Conservation (phyloP, 257 asterid species). For the Verbascum thapsus region DNA sequence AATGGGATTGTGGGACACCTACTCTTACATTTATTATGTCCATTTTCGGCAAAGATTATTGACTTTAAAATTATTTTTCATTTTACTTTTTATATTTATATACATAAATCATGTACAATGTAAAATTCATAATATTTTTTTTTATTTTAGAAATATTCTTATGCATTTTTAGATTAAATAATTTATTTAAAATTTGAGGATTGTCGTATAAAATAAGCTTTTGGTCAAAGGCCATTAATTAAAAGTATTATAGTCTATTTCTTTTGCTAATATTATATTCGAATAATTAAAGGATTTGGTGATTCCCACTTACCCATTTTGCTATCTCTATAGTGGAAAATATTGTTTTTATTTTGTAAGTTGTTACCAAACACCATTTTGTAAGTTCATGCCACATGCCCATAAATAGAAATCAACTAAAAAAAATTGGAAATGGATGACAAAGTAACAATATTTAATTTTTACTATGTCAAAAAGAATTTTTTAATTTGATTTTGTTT, state of each 20-base stretch:
- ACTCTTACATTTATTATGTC: conserved; percentile 22
- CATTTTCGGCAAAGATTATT: too few species aligned
- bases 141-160: too few species aligned
- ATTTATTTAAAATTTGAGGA: too few species aligned
- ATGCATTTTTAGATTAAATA: too few species aligned
- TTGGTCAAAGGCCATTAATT: conserved; percentile 36
- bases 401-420: not conserved
- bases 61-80: too few species aligned
- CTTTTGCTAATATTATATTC: not conserved
- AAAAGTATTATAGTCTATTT: too few species aligned
- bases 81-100: too few species aligned
- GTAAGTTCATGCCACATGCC: conserved; percentile 6
- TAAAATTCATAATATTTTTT: too few species aligned
- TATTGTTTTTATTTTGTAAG: not conserved
- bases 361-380: conserved; percentile 15
- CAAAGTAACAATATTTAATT: not conserved
- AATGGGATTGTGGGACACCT: conserved; percentile 38
- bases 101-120: too few species aligned
- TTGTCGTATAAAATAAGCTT: not conserved
- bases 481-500: not conserved
- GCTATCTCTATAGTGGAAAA: not conserved
- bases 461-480: not conserved
- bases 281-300: conserved; percentile 5
- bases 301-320: conserved; percentile 1
- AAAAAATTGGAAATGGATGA: not conserved